Evolutionary conservation across 805 yeast genomes (phyloP), one percentile per base, ranked within the genome.

Genomic region (Zygotorulaspora danielsina): DNA sequence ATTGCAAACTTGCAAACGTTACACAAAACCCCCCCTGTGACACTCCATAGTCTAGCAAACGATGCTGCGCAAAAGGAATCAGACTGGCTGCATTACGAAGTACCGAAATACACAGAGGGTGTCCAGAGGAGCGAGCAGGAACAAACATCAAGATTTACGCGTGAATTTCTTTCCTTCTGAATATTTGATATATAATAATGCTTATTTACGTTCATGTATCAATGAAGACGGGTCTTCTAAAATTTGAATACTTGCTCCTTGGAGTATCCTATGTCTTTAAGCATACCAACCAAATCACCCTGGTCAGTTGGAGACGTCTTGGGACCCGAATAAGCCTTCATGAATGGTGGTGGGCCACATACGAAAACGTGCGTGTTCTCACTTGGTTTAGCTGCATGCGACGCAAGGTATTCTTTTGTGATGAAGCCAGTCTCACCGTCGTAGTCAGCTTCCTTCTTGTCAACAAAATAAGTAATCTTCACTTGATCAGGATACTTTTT

Each of bases 311-410:
- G 94, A 36, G 93, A 79, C 33, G 68, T 72, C 76, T 90, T 90
- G 54, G 66, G 64, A 59, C 98, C 98, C 19, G 96, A 85, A 51
- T 88, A 58, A 42, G 95, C 88, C 39, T 82, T 73, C 80, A 85
- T 85, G 63, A 93, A 73, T 29, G 84, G 84, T 57, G 96, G 95
- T 44, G 98, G 98, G 41, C 98, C 98, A 67, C 98, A 93, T 41
- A 90, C 84, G 54, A 84, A 90, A 42, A 89, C 75, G 59, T 81
- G 83, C 55, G 76, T 70, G 65, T 81, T 76, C 42, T 78, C 83
- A 35, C 67, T 72, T 24, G 96, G 81, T 49, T 73, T 71, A 42
- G 90, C 79, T 49, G 85, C 65, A 63, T 76, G 66, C 44, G 69
- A 61, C 49, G 70, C 59, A 61, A 90, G 70, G 66, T 72, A 79